These are phyloP conservation scores for Baudoinia panamericana DNA, from an alignment of 495 filamentous ascomycete genomes.

Conservation along the genomic window DNA sequence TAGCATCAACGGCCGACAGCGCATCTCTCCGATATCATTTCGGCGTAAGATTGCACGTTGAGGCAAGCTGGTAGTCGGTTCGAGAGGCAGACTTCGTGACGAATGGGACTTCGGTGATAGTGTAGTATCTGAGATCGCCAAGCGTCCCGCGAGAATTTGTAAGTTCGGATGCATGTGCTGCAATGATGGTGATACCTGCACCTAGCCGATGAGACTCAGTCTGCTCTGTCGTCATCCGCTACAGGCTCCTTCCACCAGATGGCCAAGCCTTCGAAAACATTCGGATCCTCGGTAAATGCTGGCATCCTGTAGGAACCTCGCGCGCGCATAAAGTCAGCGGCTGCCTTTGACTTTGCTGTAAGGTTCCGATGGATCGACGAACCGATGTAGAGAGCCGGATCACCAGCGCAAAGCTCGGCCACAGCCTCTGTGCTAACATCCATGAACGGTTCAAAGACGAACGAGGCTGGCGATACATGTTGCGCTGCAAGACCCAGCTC, in stretches of 20 bases:
- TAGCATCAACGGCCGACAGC: too few relatives aligned
- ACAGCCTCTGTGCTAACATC: not conserved
- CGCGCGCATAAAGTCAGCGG: not conserved
- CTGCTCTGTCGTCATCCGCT: slow-evolving; percentile 3
- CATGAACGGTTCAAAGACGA: slow-evolving; percentile 13
- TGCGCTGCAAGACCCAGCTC: not conserved
- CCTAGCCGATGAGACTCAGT: too few relatives aligned
- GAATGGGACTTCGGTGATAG: too few relatives aligned
- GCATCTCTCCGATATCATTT: too few relatives aligned
- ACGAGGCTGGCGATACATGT: not conserved
- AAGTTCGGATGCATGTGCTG: too few relatives aligned
- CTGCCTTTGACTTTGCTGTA: not conserved
- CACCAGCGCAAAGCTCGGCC: not conserved
- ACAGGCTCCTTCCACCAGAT: slow-evolving; percentile 8
- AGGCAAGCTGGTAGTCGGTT: too few relatives aligned
- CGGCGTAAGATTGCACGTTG: too few relatives aligned
- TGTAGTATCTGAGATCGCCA: too few relatives aligned
- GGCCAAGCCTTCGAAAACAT: slow-evolving; percentile 7
- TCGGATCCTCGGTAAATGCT: slow-evolving; percentile 4
- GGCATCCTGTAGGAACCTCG: slow-evolving; percentile 5
- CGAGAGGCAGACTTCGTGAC: too few relatives aligned
- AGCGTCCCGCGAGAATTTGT: too few relatives aligned
- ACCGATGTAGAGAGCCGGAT: slow-evolving; percentile 3
- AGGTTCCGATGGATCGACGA: not conserved
- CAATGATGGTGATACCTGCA: too few relatives aligned